These are phyloP conservation scores for Zygosaccharomyces sapae DNA, from an alignment of 1,139 yeast genomes.

Conservation along the genomic window DNA sequence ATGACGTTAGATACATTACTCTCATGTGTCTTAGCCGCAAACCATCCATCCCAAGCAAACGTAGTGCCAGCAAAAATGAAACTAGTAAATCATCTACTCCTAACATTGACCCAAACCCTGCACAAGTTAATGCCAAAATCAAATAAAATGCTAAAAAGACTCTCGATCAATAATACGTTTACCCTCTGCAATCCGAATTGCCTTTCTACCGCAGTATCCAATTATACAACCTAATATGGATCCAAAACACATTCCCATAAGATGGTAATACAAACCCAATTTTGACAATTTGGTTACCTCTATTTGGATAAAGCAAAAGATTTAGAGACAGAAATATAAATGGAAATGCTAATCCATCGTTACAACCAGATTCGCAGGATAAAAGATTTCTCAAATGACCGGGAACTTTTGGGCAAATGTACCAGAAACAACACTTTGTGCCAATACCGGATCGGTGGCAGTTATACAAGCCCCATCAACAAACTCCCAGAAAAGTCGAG, in stretches of 20 bases:
- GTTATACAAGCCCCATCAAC: conserved; percentile 90
- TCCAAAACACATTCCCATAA: conserved; percentile 89
- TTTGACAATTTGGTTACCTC: conserved; percentile 61
- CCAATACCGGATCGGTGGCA: conserved; percentile 96
- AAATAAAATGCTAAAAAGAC: conserved; percentile 85
- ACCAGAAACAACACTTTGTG: conserved; percentile 98
- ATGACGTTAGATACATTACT: conserved; percentile 91
- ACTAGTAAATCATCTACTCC: conserved; percentile 92
- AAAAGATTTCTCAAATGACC: conserved; percentile 88
- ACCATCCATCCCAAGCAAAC: conserved; percentile 96
- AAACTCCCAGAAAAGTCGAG: conserved; percentile 72
- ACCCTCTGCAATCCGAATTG: conserved; percentile 71
- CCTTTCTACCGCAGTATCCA: conserved; percentile 62
- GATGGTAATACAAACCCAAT: conserved; percentile 78
- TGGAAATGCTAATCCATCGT: conserved; percentile 98
- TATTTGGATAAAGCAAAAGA: conserved; percentile 61
- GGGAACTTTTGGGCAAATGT: conserved; percentile 97
- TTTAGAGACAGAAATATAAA: conserved; percentile 75
- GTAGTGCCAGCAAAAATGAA: conserved; percentile 96
- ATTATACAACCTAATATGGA: conserved; percentile 68
- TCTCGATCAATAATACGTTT: conserved; percentile 82
- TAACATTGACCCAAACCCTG: conserved; percentile 87
- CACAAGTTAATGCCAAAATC: conserved; percentile 79
- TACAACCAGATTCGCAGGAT: conserved; percentile 94
- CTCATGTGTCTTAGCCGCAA: conserved; percentile 81